Evolutionary conservation across 192 early-diverging fungal species (phyloP).

Genomic region (Backusella circina): DNA sequence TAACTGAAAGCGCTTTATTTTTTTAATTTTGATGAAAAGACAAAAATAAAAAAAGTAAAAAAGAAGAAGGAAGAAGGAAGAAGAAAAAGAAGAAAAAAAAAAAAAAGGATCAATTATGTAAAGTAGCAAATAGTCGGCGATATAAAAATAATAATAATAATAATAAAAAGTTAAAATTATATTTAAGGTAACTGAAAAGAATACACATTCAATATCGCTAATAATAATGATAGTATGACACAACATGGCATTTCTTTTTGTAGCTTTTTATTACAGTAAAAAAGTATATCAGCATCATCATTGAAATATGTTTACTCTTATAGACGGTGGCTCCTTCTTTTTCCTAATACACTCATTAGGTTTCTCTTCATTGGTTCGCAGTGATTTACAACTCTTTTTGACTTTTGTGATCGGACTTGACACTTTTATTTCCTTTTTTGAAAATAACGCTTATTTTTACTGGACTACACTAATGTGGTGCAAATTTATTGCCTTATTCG

Average conservation of each 20-base stretch:
- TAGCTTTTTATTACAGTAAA: background rate
- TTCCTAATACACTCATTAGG: background rate
- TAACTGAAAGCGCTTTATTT: background rate
- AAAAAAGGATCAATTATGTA: background rate
- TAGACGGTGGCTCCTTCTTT: background rate
- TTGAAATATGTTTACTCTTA: background rate
- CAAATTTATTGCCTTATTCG: background rate
- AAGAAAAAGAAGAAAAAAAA: background rate
- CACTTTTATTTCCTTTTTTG: conserved; percentile 1
- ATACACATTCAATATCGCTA: background rate
- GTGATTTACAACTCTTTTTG: conserved; percentile 5
- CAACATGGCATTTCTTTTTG: background rate
- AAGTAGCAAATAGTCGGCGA: background rate
- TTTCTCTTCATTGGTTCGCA: background rate
- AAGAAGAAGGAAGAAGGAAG: conserved; percentile 8
- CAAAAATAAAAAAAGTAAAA: conserved; percentile 6
- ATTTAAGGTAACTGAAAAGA: background rate
- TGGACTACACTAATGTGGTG: background rate
- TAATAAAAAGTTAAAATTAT: background rate
- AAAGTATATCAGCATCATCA: background rate
- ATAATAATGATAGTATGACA: background rate
- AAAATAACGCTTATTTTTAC: background rate
- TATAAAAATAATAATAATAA: background rate
- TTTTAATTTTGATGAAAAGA: background rate
- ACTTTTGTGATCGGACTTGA: background rate